Percentiles rank a stretch among this genome's conserved stretches.
phyloP scores from a whole-genome alignment of 345 rosid species.

The Durio zibethinus region DNA sequence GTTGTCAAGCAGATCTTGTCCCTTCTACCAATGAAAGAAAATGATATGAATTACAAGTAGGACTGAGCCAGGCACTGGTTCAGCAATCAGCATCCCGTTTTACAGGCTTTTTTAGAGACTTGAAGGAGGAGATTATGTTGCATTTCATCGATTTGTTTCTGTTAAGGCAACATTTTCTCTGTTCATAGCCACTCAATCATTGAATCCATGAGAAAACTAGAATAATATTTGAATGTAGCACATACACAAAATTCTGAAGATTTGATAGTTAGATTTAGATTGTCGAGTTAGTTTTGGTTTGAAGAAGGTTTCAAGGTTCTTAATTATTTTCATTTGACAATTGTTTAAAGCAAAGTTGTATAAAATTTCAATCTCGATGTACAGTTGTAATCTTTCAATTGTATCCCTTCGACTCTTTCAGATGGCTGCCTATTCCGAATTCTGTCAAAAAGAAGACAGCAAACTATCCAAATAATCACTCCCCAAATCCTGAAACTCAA shows the following conservation, averaged over 20 bases:
- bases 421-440: not conserved
- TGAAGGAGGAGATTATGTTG: not conserved
- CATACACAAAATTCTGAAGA: not conserved
- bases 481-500: slow-evolving; percentile 69
- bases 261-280: not conserved
- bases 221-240: not conserved
- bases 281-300: too few relatives aligned
- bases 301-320: too few relatives aligned
- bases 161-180: not conserved
- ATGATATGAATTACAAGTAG: not conserved
- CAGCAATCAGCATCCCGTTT: too few relatives aligned
- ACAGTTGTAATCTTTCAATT: not conserved
- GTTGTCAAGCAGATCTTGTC: not conserved
- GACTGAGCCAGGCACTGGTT: not conserved
- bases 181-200: not conserved
- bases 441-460: slow-evolving; percentile 45
- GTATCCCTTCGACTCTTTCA: too few relatives aligned
- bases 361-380: not conserved
- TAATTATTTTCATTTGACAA: too few relatives aligned
- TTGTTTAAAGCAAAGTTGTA: too few relatives aligned
- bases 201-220: not conserved
- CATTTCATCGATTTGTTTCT: not conserved
- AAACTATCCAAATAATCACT: slow-evolving; percentile 63
- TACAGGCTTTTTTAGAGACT: not conserved
- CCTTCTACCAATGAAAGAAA: not conserved